Base-by-base conservation (phyloP, 805 yeast species). In the Yamadazyma ubonensis region DNA sequence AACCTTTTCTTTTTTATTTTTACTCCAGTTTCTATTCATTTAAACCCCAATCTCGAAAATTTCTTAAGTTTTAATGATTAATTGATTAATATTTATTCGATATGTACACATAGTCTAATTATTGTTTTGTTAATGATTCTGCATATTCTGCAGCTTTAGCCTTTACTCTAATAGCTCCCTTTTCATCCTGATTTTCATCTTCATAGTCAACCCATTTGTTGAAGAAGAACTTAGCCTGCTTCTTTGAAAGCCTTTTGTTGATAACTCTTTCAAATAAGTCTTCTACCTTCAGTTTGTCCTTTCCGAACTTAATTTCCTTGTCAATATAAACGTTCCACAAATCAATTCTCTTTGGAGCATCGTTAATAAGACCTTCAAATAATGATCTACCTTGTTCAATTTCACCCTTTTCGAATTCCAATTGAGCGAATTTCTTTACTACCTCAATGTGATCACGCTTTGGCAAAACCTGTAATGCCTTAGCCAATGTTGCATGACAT, bases 281-380 rank as follows among this genome's bases (percentile, higher is more conserved):
- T 55, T 83, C 91, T 26, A 81, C 84, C 60, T 79, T 82, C 50
- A 68, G 67, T 62, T 81, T 81, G 38, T 80, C 83, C 38, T 74
- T 77, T 16, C 57, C 61, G 20, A 63, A 57, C 63, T 87, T 89
- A 54, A 87, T 81, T 62, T 91, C 98, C 61, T 87, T 95, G 61
- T 91, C 99, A 49, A 91, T 76, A 63, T 89, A 91, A 29, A 91
- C 95, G 55, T 86, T 90, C 98, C 98, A 91, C 46, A 91, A 63
- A 62, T 91, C 99, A 46, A 87, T 78, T 66, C 95, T 79, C 73
- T 88, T 88, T 39, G 96, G 93, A 34, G 86, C 91, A 57, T 90
- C 93, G 17, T 91, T 78, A 39, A 91, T 63, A 48, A 91, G 75
- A 43, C 97, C 98, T 68, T 91, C 98, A 55, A 91, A 87, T 51